Base-by-base conservation (phyloP, 1,284 basidiomycete species). In the Wolfiporia cocos region DNA sequence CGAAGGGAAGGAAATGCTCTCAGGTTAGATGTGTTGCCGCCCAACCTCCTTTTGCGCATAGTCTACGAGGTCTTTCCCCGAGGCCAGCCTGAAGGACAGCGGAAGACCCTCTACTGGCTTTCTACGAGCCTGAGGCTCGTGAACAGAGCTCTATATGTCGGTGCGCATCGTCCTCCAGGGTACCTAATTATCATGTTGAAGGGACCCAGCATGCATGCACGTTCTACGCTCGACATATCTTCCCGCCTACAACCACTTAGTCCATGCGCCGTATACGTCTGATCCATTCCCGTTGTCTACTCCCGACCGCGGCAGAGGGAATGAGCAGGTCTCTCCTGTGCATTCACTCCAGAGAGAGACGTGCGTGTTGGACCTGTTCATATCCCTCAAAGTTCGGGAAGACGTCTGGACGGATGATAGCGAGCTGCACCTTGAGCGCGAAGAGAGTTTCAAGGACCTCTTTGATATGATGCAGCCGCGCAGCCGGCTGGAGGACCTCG, bases 381-480 rank as follows among this genome's bases (percentile, higher is more conserved):
- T 89, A 43, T 74, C 76, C 5, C 73, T 88, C 51, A 86, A 85
- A 61, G 81, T 86, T 42, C 78, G 74, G 24, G 81, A 88, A 54
- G 86, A 89, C 58, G 71, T 86, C 30, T 79, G 78, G 67, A 63
- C 69, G 37, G 85, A 88, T 58, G 81, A 84, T 37, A 71, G 74
- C 1, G 77, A 79, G 57, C 69, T 87, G 15, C 83, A 88, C 50
- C 72, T 86, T 34, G 80, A 81, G 51, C 69, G 80, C 18, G 79
- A 80, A 37, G 86, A 87, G 55, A 70, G 72, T 10, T 86, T 82
- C 66, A 76, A 75, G 48, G 86, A 89, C 52, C 63, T 89, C 14
- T 89, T 89, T 58, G 80, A 83, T 47, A 71, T 85, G 43, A 71
- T 70, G 55, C 83, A 88, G 62, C 86, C 86, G 7, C 73, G 76